Percentiles rank a stretch among this genome's conserved stretches.
These are phyloP conservation scores for Aphanomyces stellatus DNA, from an alignment of 352 stramenopile genomes.

Conservation along the genomic window DNA sequence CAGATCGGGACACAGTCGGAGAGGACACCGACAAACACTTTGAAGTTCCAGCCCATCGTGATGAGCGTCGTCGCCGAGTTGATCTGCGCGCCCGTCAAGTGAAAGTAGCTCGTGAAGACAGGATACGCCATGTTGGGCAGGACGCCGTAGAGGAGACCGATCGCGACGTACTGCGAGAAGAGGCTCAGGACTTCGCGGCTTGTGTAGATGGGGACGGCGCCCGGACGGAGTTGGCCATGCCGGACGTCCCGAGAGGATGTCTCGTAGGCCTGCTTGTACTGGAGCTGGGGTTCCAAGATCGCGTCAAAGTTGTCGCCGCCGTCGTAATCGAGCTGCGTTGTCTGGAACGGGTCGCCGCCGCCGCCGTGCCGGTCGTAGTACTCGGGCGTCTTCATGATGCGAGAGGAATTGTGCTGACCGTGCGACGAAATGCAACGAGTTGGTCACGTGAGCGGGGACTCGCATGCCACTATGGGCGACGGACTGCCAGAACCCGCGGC, in stretches of 20 bases:
- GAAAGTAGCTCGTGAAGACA: constrained; percentile 45
- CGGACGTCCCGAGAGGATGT: too few species aligned
- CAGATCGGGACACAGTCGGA: constrained; percentile 42
- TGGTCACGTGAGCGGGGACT: too few species aligned
- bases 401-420: too few species aligned
- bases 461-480: too few species aligned
- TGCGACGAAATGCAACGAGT: too few species aligned
- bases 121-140: constrained; percentile 35
- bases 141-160: constrained; percentile 36
- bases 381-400: too few species aligned
- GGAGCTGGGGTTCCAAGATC: neutral
- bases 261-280: too few species aligned
- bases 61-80: constrained; percentile 34
- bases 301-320: neutral
- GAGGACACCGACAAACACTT: constrained; percentile 45
- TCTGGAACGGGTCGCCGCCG: too few species aligned
- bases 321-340: neutral
- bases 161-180: constrained; percentile 38
- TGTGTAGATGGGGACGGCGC: neutral
- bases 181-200: constrained; percentile 30
- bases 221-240: neutral
- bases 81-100: constrained; percentile 37
- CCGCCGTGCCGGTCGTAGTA: too few species aligned
- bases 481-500: too few species aligned
- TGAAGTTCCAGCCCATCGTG: constrained; percentile 43